Conservation (phyloP, 176 grass and related monocot species). For the Oryza australiensis region DNA sequence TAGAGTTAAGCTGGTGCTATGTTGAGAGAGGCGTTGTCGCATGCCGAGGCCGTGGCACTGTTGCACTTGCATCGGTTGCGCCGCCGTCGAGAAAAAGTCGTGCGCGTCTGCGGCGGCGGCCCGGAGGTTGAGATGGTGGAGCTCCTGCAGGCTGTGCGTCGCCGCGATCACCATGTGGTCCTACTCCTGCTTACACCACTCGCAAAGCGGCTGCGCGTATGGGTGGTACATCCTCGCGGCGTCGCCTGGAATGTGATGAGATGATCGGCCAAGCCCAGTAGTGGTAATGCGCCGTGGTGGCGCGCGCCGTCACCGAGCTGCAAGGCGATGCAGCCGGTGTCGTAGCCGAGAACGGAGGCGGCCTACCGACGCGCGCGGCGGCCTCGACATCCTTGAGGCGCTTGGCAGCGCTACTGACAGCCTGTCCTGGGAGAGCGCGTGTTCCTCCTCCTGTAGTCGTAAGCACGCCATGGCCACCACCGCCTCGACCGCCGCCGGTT, state of each 20-base stretch:
- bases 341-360: slow-evolving; percentile 38
- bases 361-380: slow-evolving; percentile 34
- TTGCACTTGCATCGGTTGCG: neutral
- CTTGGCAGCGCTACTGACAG: slow-evolving; percentile 60
- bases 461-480: too few relatives aligned
- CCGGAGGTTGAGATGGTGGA: slow-evolving; percentile 54
- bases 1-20: slow-evolving; percentile 70
- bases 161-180: slow-evolving; percentile 53
- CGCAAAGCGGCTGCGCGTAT: slow-evolving; percentile 38
- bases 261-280: slow-evolving; percentile 49
- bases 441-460: too few relatives aligned
- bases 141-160: slow-evolving; percentile 63
- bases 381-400: slow-evolving; percentile 67
- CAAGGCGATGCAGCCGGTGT: slow-evolving; percentile 32
- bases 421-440: slow-evolving; percentile 35
- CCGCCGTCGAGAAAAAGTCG: slow-evolving; percentile 54
- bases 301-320: slow-evolving; percentile 31
- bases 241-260: slow-evolving; percentile 53
- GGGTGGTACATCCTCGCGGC: slow-evolving; percentile 42
- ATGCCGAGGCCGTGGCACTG: slow-evolving; percentile 31
- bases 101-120: neutral
- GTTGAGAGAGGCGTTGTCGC: slow-evolving; percentile 55
- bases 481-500: too few relatives aligned
- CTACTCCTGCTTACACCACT: slow-evolving; percentile 77
- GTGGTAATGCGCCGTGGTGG: slow-evolving; percentile 22